Percentiles rank a stretch among this genome's conserved stretches.
phyloP scores from a whole-genome alignment of 2,329 filamentous ascomycete species.

The Curvularia sp. region DNA sequence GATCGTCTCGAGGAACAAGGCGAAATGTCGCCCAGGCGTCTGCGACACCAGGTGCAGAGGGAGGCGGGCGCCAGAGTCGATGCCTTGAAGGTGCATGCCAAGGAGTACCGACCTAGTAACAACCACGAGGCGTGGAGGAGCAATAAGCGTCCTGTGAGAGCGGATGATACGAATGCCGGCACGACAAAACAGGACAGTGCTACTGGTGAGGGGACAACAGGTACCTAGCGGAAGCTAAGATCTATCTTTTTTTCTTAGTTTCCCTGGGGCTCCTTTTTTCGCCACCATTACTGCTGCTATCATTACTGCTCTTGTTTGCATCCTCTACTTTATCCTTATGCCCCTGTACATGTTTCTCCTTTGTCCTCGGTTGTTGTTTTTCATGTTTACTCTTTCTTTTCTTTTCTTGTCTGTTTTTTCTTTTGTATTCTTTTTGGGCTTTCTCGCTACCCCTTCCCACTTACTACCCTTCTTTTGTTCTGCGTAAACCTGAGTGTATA shows the following conservation, averaged over 20 bases:
- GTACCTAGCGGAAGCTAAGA: no score
- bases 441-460: no score
- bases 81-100: slow-evolving; percentile 37
- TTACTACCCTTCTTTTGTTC: no score
- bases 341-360: not conserved
- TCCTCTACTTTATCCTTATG: not conserved
- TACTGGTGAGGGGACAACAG: not conserved
- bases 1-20: slow-evolving; percentile 49
- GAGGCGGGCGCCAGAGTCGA: slow-evolving; percentile 34
- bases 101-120: slow-evolving; percentile 29
- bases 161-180: not conserved
- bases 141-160: slow-evolving; percentile 12
- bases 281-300: not conserved
- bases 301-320: not conserved
- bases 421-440: no score
- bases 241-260: not conserved
- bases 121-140: slow-evolving; percentile 3
- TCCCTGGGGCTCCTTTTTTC: not conserved
- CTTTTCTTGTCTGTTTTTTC: not conserved
- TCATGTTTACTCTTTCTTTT: no score
- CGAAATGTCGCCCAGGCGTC: slow-evolving; percentile 31
- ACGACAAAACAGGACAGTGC: not conserved
- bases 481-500: no score
- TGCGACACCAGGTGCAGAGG: slow-evolving; percentile 41
- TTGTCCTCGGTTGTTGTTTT: no score